Percentiles rank a stretch among this genome's conserved stretches.
Conservation (phyloP, 2,329 filamentous ascomycete genomes). For the Fusarium piperis region DNA sequence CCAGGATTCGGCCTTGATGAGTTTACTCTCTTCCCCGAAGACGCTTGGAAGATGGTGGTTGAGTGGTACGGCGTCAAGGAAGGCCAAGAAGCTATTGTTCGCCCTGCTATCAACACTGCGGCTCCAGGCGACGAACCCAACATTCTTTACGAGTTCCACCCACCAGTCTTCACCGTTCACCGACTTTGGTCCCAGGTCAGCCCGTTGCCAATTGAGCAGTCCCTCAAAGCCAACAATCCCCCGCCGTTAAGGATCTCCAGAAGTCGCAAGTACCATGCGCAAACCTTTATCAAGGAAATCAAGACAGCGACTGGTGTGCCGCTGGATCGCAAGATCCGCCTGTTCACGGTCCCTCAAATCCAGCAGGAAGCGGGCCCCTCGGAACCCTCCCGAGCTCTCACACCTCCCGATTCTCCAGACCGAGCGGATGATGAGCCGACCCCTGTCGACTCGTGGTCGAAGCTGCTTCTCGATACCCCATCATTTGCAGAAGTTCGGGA, state of each 20-base stretch:
- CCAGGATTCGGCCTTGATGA: slow-evolving; percentile 74
- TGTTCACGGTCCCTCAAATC: slow-evolving; percentile 72
- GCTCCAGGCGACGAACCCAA: slow-evolving; percentile 67
- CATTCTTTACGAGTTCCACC: slow-evolving; percentile 83
- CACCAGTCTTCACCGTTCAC: slow-evolving; percentile 85
- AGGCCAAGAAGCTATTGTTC: slow-evolving; percentile 75
- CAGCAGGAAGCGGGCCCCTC: slow-evolving; percentile 46
- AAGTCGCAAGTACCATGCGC: slow-evolving; percentile 74
- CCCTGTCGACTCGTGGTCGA: slow-evolving; percentile 50
- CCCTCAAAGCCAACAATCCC: slow-evolving; percentile 68
- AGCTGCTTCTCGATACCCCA: slow-evolving; percentile 58
- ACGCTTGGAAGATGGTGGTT: slow-evolving; percentile 83
- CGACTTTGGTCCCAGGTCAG: slow-evolving; percentile 74
- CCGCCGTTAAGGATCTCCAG: slow-evolving; percentile 74
- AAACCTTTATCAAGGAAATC: slow-evolving; percentile 78
- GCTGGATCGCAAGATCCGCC: slow-evolving; percentile 75
- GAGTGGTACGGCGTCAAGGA: slow-evolving; percentile 83
- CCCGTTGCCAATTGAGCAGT: slow-evolving; percentile 65
- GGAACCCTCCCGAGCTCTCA: slow-evolving; percentile 50
- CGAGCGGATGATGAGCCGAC: slow-evolving; percentile 37
- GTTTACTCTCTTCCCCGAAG: slow-evolving; percentile 79
- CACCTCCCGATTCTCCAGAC: slow-evolving; percentile 54
- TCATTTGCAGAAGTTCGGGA: slow-evolving; percentile 60
- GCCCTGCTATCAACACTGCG: slow-evolving; percentile 81
- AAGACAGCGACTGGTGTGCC: slow-evolving; percentile 77